A percentile compares a stretch with the other conserved stretches of the same genome.
phyloP scores from a whole-genome alignment of 108 stramenopile genomes.

The Cyclotella sp. region DNA sequence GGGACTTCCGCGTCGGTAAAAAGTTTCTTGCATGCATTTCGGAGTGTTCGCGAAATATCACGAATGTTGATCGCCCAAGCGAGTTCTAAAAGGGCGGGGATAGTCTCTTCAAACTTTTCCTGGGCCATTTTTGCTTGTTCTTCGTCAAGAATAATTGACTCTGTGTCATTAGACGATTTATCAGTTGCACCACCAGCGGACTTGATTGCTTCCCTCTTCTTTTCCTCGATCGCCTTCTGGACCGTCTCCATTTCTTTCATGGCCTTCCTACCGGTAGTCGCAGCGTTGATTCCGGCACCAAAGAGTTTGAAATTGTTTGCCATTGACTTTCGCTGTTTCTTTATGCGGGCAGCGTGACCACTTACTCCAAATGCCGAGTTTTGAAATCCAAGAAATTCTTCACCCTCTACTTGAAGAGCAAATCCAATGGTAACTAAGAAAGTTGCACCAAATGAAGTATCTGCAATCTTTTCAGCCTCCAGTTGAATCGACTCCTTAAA shows the following conservation, averaged over 20 bases:
- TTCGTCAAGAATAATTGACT: slow-evolving; percentile 49
- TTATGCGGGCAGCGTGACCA: slow-evolving; percentile 74
- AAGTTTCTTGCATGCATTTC: slow-evolving; percentile 75
- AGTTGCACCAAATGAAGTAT: slow-evolving; percentile 71
- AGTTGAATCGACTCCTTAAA: slow-evolving; percentile 50
- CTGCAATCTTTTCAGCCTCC: slow-evolving; percentile 80
- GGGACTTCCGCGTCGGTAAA: slow-evolving; percentile 77
- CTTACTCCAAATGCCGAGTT: slow-evolving; percentile 72
- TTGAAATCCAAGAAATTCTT: slow-evolving; percentile 82
- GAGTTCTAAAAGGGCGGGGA: slow-evolving; percentile 80
- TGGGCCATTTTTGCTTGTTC: slow-evolving; percentile 69
- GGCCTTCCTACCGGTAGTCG: slow-evolving; percentile 67
- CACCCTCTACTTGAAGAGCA: slow-evolving; percentile 71
- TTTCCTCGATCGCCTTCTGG: slow-evolving; percentile 59
- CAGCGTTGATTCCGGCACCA: slow-evolving; percentile 79
- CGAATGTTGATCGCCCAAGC: slow-evolving; percentile 85
- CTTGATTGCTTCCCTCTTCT: slow-evolving; percentile 21
- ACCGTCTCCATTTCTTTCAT: slow-evolving; percentile 76
- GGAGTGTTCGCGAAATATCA: slow-evolving; percentile 80
- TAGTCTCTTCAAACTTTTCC: slow-evolving; percentile 67
- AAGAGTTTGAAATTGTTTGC: slow-evolving; percentile 65
- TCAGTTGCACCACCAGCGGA: slow-evolving; percentile 9
- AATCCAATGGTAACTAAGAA: slow-evolving; percentile 85
- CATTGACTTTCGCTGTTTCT: slow-evolving; percentile 60
- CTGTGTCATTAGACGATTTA: slow-evolving; percentile 17